phyloP scores from a whole-genome alignment of 2,329 filamentous ascomycete species.

The Penicillium sp. region DNA sequence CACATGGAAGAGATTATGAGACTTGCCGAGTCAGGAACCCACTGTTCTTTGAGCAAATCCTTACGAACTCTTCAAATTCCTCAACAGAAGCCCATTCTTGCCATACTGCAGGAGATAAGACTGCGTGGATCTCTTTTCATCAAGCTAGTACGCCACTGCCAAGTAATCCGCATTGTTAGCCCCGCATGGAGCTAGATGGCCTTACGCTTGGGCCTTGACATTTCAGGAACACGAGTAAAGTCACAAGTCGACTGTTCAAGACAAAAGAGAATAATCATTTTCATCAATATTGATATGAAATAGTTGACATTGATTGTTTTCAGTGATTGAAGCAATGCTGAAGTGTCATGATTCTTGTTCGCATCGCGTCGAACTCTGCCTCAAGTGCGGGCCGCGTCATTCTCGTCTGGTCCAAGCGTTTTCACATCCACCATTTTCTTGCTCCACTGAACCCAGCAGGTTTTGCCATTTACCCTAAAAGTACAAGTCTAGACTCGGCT shows the following conservation, averaged over 20 bases:
- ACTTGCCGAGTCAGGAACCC: not conserved
- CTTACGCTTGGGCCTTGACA: not conserved
- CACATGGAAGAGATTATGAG: not conserved
- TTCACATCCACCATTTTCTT: not conserved
- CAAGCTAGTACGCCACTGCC: constrained; percentile 1
- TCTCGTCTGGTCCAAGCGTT: not conserved
- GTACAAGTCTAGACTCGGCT: too few species aligned
- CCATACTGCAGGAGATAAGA: too few species aligned
- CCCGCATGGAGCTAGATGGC: not conserved
- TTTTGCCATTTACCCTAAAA: not conserved
- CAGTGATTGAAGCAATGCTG: too few species aligned
- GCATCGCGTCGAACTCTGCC: not conserved
- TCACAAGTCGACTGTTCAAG: not conserved
- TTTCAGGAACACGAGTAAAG: not conserved
- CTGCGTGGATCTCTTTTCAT: not conserved
- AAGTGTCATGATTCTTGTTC: too few species aligned
- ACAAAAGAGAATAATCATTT: too few species aligned
- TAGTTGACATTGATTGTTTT: too few species aligned
- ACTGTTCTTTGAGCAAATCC: not conserved
- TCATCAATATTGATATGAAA: too few species aligned
- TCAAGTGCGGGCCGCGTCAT: not conserved
- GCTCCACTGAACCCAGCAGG: not conserved
- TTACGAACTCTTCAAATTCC: not conserved
- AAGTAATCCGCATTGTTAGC: not conserved
- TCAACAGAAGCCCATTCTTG: not conserved